A percentile compares a stretch with the other conserved stretches of the same genome.
phyloP scores from a whole-genome alignment of 768 basidiomycete genomes.

The Hericium rajendrae region DNA sequence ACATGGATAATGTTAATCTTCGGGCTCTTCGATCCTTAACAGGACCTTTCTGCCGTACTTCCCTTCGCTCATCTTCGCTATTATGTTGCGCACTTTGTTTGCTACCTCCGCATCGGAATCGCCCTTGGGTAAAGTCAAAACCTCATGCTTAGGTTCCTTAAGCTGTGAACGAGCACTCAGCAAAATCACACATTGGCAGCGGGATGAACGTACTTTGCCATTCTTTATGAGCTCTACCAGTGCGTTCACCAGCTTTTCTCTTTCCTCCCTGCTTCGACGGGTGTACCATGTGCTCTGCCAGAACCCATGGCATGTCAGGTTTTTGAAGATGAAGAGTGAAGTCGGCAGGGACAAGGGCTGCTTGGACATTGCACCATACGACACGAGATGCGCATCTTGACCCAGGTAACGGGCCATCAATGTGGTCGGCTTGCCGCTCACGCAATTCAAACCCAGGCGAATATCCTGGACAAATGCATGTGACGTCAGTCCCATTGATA shows the following conservation, averaged over 20 bases:
- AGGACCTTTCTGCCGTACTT: conserved; percentile 41
- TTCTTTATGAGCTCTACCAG: conserved; percentile 44
- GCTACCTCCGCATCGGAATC: conserved; percentile 30
- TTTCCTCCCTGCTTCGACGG: conserved; percentile 36
- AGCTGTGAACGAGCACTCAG: conserved; percentile 33
- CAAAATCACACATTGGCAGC: not conserved
- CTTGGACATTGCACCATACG: conserved; percentile 89
- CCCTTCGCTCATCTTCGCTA: conserved; percentile 28
- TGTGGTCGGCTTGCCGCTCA: conserved; percentile 59
- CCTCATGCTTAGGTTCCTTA: conserved; percentile 57
- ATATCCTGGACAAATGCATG: conserved; percentile 23
- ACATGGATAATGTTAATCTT: conserved; percentile 3
- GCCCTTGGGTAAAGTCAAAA: conserved; percentile 40
- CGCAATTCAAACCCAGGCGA: conserved; percentile 44
- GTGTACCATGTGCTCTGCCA: conserved; percentile 72
- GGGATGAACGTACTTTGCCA: conserved; percentile 34
- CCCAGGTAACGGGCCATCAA: conserved; percentile 62
- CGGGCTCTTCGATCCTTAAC: conserved; percentile 27
- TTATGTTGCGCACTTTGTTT: conserved; percentile 22
- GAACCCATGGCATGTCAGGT: conserved; percentile 66
- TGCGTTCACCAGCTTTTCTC: conserved; percentile 38
- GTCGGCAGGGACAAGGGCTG: conserved; percentile 69
- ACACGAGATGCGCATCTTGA: conserved; percentile 62
- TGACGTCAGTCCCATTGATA: not conserved
- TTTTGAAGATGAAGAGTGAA: conserved; percentile 78